These are phyloP conservation scores for Calycina herbarum DNA, from an alignment of 2,329 filamentous ascomycete species.

Conservation along the genomic window DNA sequence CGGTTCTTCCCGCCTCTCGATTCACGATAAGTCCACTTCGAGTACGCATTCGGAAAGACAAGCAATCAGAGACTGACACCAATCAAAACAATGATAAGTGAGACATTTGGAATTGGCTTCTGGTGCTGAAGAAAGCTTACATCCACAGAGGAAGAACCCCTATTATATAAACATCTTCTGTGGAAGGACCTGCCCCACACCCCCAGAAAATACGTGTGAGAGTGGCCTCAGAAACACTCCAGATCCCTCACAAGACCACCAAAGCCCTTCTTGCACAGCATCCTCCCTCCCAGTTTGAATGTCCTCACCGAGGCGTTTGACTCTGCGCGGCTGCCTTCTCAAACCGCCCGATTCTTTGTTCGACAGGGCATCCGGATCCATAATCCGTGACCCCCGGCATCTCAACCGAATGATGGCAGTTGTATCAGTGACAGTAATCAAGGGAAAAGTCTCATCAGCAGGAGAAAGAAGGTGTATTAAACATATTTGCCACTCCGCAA, in stretches of 20 bases:
- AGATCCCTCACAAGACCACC: conserved; percentile 7
- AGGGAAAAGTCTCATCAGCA: neutral
- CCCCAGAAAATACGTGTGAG: neutral
- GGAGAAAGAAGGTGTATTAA: neutral
- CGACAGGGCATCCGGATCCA: neutral
- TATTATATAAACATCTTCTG: conserved; percentile 2
- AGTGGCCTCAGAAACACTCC: neutral
- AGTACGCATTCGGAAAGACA: conserved; percentile 2
- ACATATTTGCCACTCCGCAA: neutral
- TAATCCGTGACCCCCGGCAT: neutral
- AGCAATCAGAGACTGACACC: neutral
- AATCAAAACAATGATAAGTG: neutral
- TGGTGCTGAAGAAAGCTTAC: neutral
- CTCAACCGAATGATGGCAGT: neutral
- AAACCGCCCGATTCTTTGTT: neutral
- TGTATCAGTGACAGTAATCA: neutral
- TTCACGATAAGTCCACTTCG: conserved; percentile 1
- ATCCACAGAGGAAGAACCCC: neutral
- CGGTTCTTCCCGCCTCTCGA: neutral
- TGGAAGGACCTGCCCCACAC: conserved; percentile 4
- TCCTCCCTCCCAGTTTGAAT: conserved; percentile 5
- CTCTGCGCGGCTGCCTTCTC: neutral
- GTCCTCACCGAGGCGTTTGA: neutral
- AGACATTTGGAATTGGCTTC: neutral
- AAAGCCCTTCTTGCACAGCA: conserved; percentile 6